A percentile compares a stretch with the other conserved stretches of the same genome.
These are phyloP conservation scores for Globisporangium camurandrum DNA, from an alignment of 352 stramenopile species.

Conservation along the genomic window DNA sequence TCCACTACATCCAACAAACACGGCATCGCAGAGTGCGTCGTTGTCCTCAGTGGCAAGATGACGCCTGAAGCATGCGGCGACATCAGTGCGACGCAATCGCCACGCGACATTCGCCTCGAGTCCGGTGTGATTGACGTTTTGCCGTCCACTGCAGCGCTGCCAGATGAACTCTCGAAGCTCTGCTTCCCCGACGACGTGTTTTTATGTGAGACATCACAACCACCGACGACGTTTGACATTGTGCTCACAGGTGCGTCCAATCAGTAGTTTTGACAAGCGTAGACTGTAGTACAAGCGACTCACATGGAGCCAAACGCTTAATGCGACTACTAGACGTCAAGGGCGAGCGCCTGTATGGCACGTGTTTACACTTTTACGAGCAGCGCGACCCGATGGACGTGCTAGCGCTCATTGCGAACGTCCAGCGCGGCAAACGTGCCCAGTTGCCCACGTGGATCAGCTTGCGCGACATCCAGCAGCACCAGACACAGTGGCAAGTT, in stretches of 20 bases:
- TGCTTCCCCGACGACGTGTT: slow-evolving; percentile 58
- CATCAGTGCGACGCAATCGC: slow-evolving; percentile 27
- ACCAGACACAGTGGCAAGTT: slow-evolving; percentile 38
- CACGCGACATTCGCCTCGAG: slow-evolving; percentile 40
- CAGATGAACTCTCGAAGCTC: slow-evolving; percentile 67
- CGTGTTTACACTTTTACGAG: slow-evolving; percentile 60
- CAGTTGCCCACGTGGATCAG: slow-evolving; percentile 59
- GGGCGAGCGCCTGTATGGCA: slow-evolving; percentile 39
- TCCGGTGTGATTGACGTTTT: slow-evolving; percentile 45
- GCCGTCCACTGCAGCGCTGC: slow-evolving; percentile 29
- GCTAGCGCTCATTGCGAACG: slow-evolving; percentile 43
- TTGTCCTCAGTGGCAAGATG: slow-evolving; percentile 50
- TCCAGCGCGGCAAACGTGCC: slow-evolving; percentile 30
- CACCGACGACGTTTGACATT: slow-evolving; percentile 51
- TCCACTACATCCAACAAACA: slow-evolving; percentile 1
- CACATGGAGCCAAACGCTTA: no score
- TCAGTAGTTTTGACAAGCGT: no score
- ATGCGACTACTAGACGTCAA: slow-evolving; percentile 46
- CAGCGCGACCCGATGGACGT: slow-evolving; percentile 55
- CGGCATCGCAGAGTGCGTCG: slow-evolving; percentile 44
- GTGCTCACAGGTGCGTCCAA: slow-evolving; percentile 46
- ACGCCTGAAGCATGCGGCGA: slow-evolving; percentile 18
- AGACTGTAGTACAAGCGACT: not conserved
- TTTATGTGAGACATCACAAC: slow-evolving; percentile 28
- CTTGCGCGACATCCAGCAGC: slow-evolving; percentile 61